Conservation (phyloP, 768 basidiomycete genomes). For the Psilocybe cyanescens region DNA sequence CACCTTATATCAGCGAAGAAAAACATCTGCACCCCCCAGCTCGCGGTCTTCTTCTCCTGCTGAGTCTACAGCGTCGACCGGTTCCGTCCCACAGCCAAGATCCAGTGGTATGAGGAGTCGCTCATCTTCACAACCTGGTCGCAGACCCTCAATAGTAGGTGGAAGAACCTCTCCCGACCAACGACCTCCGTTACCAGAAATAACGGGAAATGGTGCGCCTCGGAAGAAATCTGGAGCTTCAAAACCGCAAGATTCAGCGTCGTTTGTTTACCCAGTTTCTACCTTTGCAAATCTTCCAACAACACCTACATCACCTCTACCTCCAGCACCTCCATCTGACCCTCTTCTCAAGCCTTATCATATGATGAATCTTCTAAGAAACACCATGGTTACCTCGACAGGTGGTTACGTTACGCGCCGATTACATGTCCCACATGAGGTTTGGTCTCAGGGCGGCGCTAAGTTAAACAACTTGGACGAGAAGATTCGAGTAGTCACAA, state of each 20-base stretch:
- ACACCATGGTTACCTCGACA: conserved; percentile 76
- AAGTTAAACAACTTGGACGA: conserved; percentile 82
- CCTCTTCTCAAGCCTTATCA: conserved; percentile 86
- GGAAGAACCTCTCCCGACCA: conserved; percentile 58
- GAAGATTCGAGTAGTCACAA: conserved; percentile 84
- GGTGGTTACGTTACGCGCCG: conserved; percentile 90
- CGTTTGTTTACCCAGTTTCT: conserved; percentile 30
- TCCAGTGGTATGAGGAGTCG: conserved; percentile 51
- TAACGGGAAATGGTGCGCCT: conserved; percentile 38
- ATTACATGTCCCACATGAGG: conserved; percentile 85
- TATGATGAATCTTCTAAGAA: conserved; percentile 81
- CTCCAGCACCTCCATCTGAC: conserved; percentile 71
- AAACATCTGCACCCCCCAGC: conserved; percentile 65
- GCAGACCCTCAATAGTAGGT: conserved; percentile 62
- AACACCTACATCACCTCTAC: conserved; percentile 80
- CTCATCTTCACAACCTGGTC: conserved; percentile 79
- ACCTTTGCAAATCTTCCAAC: conserved; percentile 60
- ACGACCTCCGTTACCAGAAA: conserved; percentile 54
- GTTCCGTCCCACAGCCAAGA: conserved; percentile 39
- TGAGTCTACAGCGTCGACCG: conserved; percentile 47
- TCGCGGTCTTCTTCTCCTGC: conserved; percentile 56
- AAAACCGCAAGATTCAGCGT: conserved; percentile 48
- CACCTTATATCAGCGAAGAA: conserved; percentile 69
- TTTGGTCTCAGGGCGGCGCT: conserved; percentile 91
- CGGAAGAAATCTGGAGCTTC: conserved; percentile 70